Conservation (phyloP, 163 green algal species). For the Chloroidium sp. region DNA sequence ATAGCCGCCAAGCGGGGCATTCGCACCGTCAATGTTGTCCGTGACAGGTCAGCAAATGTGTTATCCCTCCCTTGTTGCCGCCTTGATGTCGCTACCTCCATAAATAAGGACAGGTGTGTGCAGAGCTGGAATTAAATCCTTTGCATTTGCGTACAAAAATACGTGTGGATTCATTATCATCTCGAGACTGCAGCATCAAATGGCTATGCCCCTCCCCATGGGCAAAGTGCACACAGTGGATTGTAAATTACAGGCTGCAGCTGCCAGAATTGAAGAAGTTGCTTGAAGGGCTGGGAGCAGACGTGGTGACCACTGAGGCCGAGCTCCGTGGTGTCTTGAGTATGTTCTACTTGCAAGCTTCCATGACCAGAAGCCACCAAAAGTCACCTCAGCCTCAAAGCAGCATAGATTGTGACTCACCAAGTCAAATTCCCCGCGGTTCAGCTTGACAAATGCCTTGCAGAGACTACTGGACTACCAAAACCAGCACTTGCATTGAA, state of each 20-base stretch:
- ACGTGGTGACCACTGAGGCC: slow-evolving; percentile 62
- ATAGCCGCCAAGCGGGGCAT: slow-evolving; percentile 54
- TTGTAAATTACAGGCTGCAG: slow-evolving; percentile 28
- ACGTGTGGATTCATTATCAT: too few species aligned
- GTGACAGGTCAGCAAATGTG: slow-evolving; percentile 38
- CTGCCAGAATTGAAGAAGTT: slow-evolving; percentile 33
- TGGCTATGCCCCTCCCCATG: background rate
- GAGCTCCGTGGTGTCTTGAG: slow-evolving; percentile 40
- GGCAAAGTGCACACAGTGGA: background rate
- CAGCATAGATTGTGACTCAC: too few species aligned
- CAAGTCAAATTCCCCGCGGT: too few species aligned
- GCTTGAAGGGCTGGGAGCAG: slow-evolving; percentile 55
- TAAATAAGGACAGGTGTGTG: background rate
- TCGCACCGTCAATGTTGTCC: slow-evolving; percentile 76
- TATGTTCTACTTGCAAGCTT: slow-evolving; percentile 12
- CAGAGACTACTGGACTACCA: slow-evolving; percentile 24
- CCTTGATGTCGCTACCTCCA: too few species aligned
- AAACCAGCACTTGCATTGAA: slow-evolving; percentile 63
- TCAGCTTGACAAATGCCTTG: background rate
- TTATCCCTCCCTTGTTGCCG: background rate
- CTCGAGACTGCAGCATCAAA: background rate
- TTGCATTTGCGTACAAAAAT: background rate
- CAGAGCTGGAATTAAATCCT: background rate
- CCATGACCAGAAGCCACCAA: background rate
- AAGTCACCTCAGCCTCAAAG: too few species aligned